Percentiles rank a stretch among this genome's conserved stretches.
Evolutionary conservation across 2,329 filamentous ascomycete species (phyloP).

Genomic region (Periconia sp.): DNA sequence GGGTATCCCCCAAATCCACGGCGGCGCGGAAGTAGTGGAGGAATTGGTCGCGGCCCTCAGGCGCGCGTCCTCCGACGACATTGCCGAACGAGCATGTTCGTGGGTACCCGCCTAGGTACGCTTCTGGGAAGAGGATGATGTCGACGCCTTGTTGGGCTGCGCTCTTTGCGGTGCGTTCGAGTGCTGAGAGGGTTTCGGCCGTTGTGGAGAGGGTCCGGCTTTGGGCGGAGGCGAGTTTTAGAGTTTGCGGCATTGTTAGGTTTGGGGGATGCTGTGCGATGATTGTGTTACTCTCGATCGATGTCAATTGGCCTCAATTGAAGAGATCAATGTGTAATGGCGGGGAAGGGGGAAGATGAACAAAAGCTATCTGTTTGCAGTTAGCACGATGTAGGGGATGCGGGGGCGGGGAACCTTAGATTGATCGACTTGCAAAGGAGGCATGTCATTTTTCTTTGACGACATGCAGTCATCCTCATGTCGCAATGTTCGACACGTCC

Average conservation of each 20-base stretch:
- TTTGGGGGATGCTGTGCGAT: not conserved
- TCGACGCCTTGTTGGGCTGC: constrained; percentile 65
- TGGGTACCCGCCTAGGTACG: constrained; percentile 89
- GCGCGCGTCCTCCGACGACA: constrained; percentile 68
- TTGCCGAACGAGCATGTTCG: constrained; percentile 78
- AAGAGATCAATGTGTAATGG: no score
- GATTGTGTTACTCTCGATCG: not conserved
- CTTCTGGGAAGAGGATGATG: constrained; percentile 86
- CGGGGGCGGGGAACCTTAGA: no score
- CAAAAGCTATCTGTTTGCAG: no score
- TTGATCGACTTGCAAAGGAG: no score
- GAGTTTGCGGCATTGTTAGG: constrained; percentile 43
- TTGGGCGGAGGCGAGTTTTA: constrained; percentile 55
- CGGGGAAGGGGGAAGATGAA: no score
- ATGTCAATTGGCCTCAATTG: no score
- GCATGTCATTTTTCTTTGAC: no score
- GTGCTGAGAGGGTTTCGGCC: constrained; percentile 64
- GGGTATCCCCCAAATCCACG: constrained; percentile 83
- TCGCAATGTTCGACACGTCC: no score
- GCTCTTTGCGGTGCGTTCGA: constrained; percentile 63
- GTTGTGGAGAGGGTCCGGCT: constrained; percentile 51
- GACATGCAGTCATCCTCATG: no score
- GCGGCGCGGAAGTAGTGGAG: constrained; percentile 76
- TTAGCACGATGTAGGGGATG: no score
- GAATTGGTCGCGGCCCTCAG: constrained; percentile 77